Base-by-base conservation (phyloP, 2,329 filamentous ascomycete genomes). In the Alternaria incomplexa region DNA sequence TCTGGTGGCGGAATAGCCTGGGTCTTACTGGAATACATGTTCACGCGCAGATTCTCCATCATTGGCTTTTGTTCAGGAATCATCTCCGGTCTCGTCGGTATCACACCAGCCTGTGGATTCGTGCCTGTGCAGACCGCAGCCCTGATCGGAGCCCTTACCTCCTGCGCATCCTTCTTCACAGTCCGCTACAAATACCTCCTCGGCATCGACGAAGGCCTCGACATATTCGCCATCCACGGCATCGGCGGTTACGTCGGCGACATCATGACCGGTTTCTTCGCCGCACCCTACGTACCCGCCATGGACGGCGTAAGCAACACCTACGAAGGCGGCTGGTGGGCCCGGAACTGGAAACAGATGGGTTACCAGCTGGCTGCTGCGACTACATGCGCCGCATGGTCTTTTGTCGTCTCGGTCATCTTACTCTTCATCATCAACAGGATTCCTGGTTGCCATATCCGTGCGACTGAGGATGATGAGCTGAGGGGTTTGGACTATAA, bases 171-270 rank as follows among this genome's bases (percentile, higher is more conserved):
- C 64, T 84, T 83, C 61, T 84, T 83, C 60, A 75, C 81, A 11
- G 83, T 75, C 11, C 82, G 65, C 9, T 78, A 78, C 67, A 87
- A 88, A 68, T 79, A 87, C 54, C 78, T 86, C 62, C 76, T 88
- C 6, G 80, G 80, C 9, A 81, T 88, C 11, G 87, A 89, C 61
- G 87, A 88, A 48, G 85, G 86, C 3, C 81, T 89, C 55, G 86
- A 88, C 62, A 86, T 89, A 53, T 89, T 88, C 63, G 85, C 85
- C 28, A 83, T 89, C 26, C 87, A 89, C 69, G 86, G 86, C 17
- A 78, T 89, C 2, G 87, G 87, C n/a, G 87, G 87, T 11, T 83
- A 85, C 64, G 82, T 88, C 1, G 87, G 87, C 15, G 83, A 85
- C 32, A 80, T 89, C 51, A 71, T 88, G 17, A 88, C 87, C 0